Base-by-base conservation (phyloP, 2,329 filamentous ascomycete species). In the Elsinoe ampelina region DNA sequence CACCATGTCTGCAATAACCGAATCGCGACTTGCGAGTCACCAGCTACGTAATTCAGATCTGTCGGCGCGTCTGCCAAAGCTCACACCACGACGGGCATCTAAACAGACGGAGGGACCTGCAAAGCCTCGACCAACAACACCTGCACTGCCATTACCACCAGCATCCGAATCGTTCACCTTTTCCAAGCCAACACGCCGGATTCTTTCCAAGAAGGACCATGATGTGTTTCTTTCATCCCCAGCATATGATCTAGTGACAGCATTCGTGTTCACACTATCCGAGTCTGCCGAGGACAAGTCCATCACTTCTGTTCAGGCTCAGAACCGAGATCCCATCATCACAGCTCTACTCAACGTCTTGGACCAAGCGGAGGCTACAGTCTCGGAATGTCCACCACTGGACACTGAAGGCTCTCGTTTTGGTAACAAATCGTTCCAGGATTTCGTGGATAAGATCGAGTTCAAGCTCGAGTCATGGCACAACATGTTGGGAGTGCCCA, bases 351-450 rank as follows among this genome's bases (percentile, higher is more conserved):
- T 95, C 38, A 67, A 71, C 13, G 82, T 96, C 17, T 77, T 98
- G 10, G 79, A 85, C 34, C 79, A 84, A 55, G 81, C 87, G 7
- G 83, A 89, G 55, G 70, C 75, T 4, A 76, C 92, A 1, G 78
- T 95, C 4, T 73, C 77, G 12, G 73, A 79, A 54, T 84, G 86
- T 54, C 93, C 93, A 0, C 85, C 93, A 0, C 80, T 92, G 63
- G 90, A 97, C 61, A 87, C 91, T 47, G 86, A 83, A 30, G 90
- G 90, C 45, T 95, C 90, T 7, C 81, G 93, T 22, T 98, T 98
- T 70, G 95, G 93, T 47, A 98, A 98, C 73, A 91, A 90, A 63
- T 83, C 87, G 1, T 98, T 98, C 73, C 83, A 89, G 51, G 79
- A 81, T 58, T 91, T 95, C 65, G 79, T 96, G 57, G 87, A 89